Evolutionary conservation across 2,329 filamentous ascomycete species (phyloP), one percentile per base, ranked within the genome.

Genomic region (Metarhizium sp.): DNA sequence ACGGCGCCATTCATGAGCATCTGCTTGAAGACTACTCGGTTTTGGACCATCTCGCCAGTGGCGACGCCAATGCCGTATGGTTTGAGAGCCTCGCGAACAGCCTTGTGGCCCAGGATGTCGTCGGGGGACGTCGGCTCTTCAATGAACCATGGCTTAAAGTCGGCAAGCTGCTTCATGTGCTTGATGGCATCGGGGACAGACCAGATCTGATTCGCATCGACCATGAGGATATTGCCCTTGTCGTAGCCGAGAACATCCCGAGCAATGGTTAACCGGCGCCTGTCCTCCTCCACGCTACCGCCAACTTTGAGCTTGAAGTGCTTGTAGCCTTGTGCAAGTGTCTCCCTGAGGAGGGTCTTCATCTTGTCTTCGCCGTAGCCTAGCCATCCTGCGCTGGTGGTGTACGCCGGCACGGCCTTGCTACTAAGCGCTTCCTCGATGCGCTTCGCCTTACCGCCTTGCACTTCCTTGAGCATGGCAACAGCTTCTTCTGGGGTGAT

Each of bases 301-400:
- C 90, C 90, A 49, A 95, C 90, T 77, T 96, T 96, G 69, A 95
- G 75, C 79, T 95, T 96, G 75, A 95, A 95, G 75, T 95, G 85
- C 58, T 73, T 79, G 73, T 94, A 95, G 10, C 91, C 91, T 59
- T 87, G 82, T 50, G 74, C 75, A 50, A 94, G 79, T 18, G 88
- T 92, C 72, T 94, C 86, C 57, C 82, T 73, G 60, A 95, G 73
- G 58, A 95, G 71, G 0, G 68, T 73, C 75, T 84, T 85, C 87
- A 95, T 89, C 79, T 92, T 94, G 59, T 90, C 89, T 71, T 94
- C 87, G 36, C 83, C 84, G 67, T 95, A 96, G 34, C 90, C 90
- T n/a, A 96, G 74, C 92, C 91, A 96, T 10, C 91, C 91, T 0
- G 91, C 91, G 66, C 82, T 88, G 6, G 92, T 96, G 10, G 91